A percentile compares a stretch with the other conserved stretches of the same genome.
Evolutionary conservation across 2,329 filamentous ascomycete genomes (phyloP).

Genomic region (Penicillium sp.): DNA sequence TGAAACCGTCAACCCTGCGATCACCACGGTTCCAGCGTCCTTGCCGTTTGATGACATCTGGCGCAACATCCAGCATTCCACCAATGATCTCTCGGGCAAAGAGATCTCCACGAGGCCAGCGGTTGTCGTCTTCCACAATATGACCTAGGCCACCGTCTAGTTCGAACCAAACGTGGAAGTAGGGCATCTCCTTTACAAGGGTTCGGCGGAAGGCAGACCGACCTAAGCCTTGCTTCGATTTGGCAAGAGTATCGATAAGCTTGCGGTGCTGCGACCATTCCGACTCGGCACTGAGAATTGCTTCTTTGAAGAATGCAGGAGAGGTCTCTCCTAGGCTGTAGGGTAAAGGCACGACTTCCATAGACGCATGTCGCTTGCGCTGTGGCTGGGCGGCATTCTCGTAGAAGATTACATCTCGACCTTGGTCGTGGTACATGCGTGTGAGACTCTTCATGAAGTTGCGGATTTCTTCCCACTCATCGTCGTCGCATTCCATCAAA

Average conservation of each 20-base stretch:
- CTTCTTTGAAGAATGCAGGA: constrained; percentile 92
- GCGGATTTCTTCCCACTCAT: constrained; percentile 98
- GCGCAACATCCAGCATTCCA: constrained; percentile 82
- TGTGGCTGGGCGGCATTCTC: constrained; percentile 87
- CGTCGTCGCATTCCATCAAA: constrained; percentile 95
- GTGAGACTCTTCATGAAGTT: constrained; percentile 99
- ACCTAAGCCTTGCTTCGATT: constrained; percentile 64
- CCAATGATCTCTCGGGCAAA: constrained; percentile 91
- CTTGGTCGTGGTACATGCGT: constrained; percentile 90
- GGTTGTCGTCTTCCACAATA: constrained; percentile 78
- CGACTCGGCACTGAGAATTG: constrained; percentile 81
- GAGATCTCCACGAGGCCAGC: constrained; percentile 87
- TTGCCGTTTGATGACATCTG: constrained; percentile 84
- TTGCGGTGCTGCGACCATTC: constrained; percentile 97
- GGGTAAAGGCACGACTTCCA: constrained; percentile 83
- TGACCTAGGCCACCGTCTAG: constrained; percentile 91
- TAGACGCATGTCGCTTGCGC: constrained; percentile 76
- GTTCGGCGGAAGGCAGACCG: constrained; percentile 77
- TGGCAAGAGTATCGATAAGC: constrained; percentile 76
- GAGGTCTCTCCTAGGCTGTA: constrained; percentile 88
- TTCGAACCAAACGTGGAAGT: constrained; percentile 96
- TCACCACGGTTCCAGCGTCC: constrained; percentile 75
- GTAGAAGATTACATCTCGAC: constrained; percentile 92
- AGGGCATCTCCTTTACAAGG: constrained; percentile 93
- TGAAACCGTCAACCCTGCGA: constrained; percentile 70